A percentile compares a stretch with the other conserved stretches of the same genome.
Evolutionary conservation across 768 basidiomycete species (phyloP).

Genomic region (Dictyophora rubrovolvata): DNA sequence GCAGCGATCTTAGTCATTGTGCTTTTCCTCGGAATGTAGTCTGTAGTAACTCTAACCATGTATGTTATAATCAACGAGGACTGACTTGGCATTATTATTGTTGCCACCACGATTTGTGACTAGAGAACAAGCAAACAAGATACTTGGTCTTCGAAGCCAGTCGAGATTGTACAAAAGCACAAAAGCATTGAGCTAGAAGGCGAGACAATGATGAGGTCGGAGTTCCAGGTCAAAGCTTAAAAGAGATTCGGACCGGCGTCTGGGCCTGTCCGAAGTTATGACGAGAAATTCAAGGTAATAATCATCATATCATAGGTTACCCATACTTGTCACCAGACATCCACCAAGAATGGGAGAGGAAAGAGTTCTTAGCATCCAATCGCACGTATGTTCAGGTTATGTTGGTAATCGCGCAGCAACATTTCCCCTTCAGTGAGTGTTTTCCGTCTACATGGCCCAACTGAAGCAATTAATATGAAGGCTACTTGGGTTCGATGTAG

Average conservation of each 20-base stretch:
- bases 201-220: no score
- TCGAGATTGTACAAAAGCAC: no score
- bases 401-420: slow-evolving; percentile 80
- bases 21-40: background rate
- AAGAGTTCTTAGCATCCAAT: slow-evolving; percentile 82
- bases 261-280: no score
- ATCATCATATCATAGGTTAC: no score
- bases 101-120: no score
- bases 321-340: background rate
- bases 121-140: no score
- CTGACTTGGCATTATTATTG: no score
- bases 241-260: no score
- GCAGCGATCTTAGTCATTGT: slow-evolving; percentile 4
- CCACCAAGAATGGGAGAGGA: slow-evolving; percentile 20
- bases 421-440: slow-evolving; percentile 58
- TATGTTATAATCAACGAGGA: background rate
- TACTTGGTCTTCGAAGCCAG: no score
- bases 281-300: no score
- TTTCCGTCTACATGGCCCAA: slow-evolving; percentile 27
- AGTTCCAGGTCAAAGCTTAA: no score
- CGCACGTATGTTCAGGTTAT: slow-evolving; percentile 89
- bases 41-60: background rate
- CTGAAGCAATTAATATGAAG: background rate
- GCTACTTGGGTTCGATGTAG: slow-evolving; percentile 85
- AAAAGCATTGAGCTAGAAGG: no score